Evolutionary conservation across 2,329 filamentous ascomycete species (phyloP).

Genomic region (Fusarium graminum): DNA sequence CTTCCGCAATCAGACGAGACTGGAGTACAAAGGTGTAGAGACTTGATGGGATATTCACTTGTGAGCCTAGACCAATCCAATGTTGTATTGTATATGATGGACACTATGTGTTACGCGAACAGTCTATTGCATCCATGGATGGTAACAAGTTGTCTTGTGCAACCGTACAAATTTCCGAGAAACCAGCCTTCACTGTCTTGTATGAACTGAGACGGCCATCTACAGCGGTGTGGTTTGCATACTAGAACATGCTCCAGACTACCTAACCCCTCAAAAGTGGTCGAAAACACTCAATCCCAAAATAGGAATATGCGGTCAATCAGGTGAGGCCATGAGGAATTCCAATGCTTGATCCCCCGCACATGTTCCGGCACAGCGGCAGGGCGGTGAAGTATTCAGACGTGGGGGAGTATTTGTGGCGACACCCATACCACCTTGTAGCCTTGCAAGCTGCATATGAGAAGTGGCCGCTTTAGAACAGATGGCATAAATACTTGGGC

Average conservation of each 20-base stretch:
- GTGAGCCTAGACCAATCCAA: not conserved
- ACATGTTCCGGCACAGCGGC: conserved; percentile 14
- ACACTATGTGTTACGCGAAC: not conserved
- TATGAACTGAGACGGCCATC: conserved; percentile 2
- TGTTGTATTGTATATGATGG: not conserved
- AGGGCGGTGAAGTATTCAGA: conserved; percentile 34
- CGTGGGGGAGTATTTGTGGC: conserved; percentile 34
- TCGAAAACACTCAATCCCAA: conserved; percentile 21
- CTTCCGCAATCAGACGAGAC: conserved; percentile 1
- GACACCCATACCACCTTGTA: conserved; percentile 43
- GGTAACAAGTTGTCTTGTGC: not conserved
- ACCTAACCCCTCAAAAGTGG: conserved; percentile 5
- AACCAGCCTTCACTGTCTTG: conserved; percentile 1
- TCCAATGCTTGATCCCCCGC: conserved; percentile 30
- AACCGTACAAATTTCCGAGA: not conserved
- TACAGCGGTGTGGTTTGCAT: conserved; percentile 37
- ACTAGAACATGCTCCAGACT: conserved; percentile 28
- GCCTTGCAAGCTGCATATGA: conserved; percentile 35
- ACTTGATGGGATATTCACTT: not conserved
- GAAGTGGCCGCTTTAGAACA: too few relatives aligned
- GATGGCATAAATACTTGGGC: too few relatives aligned
- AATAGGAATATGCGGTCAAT: conserved; percentile 31
- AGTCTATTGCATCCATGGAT: not conserved
- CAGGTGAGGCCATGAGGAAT: conserved; percentile 35
- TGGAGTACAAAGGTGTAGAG: not conserved